Evolutionary conservation across 139 green algal species (phyloP).

Genomic region (Prasinococcaceae sp.): DNA sequence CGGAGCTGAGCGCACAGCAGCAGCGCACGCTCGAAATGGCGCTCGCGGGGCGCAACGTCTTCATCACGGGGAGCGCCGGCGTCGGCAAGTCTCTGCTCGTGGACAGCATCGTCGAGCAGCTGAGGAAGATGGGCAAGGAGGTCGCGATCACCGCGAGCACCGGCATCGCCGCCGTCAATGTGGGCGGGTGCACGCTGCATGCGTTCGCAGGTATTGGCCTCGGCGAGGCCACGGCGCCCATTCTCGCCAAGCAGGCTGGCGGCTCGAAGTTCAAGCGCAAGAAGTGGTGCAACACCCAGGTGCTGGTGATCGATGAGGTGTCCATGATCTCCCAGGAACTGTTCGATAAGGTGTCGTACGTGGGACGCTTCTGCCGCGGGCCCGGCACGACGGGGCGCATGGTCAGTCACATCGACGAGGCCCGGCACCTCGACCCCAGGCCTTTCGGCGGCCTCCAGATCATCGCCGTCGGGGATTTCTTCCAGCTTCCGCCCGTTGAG

Average conservation of each 20-base stretch:
- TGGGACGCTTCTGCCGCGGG: not conserved
- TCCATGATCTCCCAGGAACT: conserved; percentile 3
- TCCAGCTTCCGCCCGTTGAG: conserved; percentile 45
- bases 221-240: not conserved
- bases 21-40: not conserved
- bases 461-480: conserved; percentile 46
- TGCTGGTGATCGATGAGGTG: conserved; percentile 46
- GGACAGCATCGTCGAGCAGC: conserved; percentile 21
- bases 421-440: not conserved
- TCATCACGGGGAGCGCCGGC: conserved; percentile 29
- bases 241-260: not conserved
- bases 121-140: too few relatives aligned
- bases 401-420: not conserved
- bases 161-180: conserved; percentile 16
- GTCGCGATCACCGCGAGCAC: conserved; percentile 10
- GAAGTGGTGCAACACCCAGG: conserved; percentile 25
- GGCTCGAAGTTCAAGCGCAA: not conserved
- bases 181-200: conserved; percentile 35
- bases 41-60: conserved; percentile 16
- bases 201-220: conserved; percentile 30
- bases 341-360: conserved; percentile 3
- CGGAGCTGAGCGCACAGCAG: too few relatives aligned
- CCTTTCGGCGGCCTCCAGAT: conserved; percentile 52
- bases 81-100: conserved; percentile 49
- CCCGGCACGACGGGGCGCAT: not conserved